Evolutionary conservation across 1,284 basidiomycete species (phyloP).

Genomic region (Papiliotrema terrestris): DNA sequence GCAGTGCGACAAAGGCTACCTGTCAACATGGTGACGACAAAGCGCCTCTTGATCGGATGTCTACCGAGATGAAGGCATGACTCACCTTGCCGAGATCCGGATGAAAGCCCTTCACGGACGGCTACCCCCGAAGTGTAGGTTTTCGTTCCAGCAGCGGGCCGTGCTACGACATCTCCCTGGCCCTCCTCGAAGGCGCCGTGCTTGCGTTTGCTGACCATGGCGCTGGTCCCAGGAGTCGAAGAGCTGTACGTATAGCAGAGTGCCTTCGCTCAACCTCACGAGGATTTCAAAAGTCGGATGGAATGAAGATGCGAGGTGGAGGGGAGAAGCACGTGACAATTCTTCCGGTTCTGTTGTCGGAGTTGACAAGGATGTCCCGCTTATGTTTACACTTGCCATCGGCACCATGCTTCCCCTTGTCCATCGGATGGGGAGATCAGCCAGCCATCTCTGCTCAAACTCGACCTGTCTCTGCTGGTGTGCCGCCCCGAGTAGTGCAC

Average conservation of each 20-base stretch:
- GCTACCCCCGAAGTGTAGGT: constrained; percentile 39
- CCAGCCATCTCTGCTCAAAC: background rate
- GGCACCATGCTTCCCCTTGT: background rate
- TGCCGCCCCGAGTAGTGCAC: background rate
- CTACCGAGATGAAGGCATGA: too few species aligned
- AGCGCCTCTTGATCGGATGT: background rate
- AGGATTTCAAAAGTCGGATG: background rate
- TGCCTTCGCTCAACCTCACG: too few species aligned
- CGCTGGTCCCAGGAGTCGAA: background rate
- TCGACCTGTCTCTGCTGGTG: background rate
- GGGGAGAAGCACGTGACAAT: background rate
- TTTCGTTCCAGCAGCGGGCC: constrained; percentile 33
- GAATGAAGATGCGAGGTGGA: background rate
- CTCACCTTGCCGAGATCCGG: constrained; percentile 42
- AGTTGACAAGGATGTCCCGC: background rate
- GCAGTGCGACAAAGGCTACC: constrained; percentile 45
- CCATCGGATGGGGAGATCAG: background rate
- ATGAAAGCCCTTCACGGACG: constrained; percentile 39
- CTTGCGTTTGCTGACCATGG: constrained; percentile 37
- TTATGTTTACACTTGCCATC: too few species aligned
- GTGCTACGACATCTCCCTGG: constrained; percentile 18
- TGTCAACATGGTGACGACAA: constrained; percentile 2
- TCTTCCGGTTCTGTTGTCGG: background rate
- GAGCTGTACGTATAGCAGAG: too few species aligned
- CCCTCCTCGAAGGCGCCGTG: constrained; percentile 16